Base-by-base conservation (phyloP, 345 rosid genomes). In the Linum trigynum region DNA sequence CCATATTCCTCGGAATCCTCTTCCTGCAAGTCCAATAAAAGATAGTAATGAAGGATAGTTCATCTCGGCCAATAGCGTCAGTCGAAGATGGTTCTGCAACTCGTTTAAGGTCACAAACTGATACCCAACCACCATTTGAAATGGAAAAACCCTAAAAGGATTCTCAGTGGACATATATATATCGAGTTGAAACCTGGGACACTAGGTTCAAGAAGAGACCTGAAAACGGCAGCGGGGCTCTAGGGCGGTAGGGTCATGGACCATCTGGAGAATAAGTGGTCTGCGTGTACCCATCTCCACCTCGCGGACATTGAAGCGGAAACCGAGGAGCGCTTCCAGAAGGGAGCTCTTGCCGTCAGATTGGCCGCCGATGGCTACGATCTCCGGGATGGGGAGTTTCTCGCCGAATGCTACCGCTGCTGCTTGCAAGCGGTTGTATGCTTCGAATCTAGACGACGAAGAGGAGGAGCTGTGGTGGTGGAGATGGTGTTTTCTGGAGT, bases 241-340 rank as follows among this genome's bases (percentile, higher is more conserved):
- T 14, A 81, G 80, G 5, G 95, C 96, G 7, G 99, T 62, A 38
- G 86, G 76, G 63, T 94, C 99, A 39, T 91, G 96, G 55, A 94
- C 90, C 99, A 94, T 94, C 68, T 94, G 99, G 39, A 94, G 86
- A 67, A 94, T 87, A 68, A 94, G 84, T 1, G 99, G 99, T 1
- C 96, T 76, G 15, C 97, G 95, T 35, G 97, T 94, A 3, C 97
- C 99, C 97, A 94, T 94, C 71, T 94, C 97, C 9, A 94, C 99
- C 62, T 94, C 99, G 4, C 97, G 89, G 38, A 94, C 92, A 72
- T 94, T 94, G 67, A 94, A 94, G 15, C 97, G 91, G 62, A 94
- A 94, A 5, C 97, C 96, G 17, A 94, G 78, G 9, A 94, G 87
- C 1, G 99, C 99, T 72, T 90, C 99, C 4, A 94, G 89, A 6